Percentiles rank a stretch among this genome's conserved stretches.
These are phyloP conservation scores for Grifola frondosa DNA, from an alignment of 1,284 basidiomycete genomes.

Conservation along the genomic window DNA sequence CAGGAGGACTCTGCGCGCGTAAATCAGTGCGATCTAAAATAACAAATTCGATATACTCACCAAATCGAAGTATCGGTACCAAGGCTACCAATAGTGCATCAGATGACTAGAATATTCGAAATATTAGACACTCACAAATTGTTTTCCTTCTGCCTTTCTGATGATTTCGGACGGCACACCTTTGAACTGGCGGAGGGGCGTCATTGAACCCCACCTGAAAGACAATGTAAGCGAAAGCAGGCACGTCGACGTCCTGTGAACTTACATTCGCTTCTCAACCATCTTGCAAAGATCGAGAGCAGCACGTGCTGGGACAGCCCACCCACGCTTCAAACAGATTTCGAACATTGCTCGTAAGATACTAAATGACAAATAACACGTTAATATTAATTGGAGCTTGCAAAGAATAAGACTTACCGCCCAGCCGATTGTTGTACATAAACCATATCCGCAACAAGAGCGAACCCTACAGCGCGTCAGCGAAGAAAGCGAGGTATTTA, in stretches of 20 bases:
- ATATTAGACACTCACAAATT: conserved; percentile 67
- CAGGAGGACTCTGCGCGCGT: conserved; percentile 59
- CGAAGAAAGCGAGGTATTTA: neutral
- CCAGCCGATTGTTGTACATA: conserved; percentile 92
- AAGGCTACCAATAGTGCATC: conserved; percentile 56
- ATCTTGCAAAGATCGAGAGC: conserved; percentile 97
- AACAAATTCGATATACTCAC: conserved; percentile 35
- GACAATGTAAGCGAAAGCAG: conserved; percentile 4
- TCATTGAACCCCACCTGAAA: conserved; percentile 93
- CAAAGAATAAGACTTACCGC: conserved; percentile 45
- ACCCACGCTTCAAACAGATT: conserved; percentile 98
- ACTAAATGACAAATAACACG: conserved; percentile 37
- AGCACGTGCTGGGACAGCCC: conserved; percentile 90
- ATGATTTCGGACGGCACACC: conserved; percentile 87
- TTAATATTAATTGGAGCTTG: neutral
- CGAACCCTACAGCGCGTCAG: conserved; percentile 60
- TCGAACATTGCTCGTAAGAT: conserved; percentile 98
- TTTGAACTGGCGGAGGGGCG: conserved; percentile 93
- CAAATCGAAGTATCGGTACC: conserved; percentile 95
- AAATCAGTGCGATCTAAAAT: neutral
- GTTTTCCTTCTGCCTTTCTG: conserved; percentile 93
- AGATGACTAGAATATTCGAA: neutral
- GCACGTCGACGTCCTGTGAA: neutral
- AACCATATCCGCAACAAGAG: conserved; percentile 98
- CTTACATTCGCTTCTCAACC: conserved; percentile 86